These are phyloP conservation scores for Cytospora mali DNA, from an alignment of 2,329 filamentous ascomycete genomes.

Conservation along the genomic window DNA sequence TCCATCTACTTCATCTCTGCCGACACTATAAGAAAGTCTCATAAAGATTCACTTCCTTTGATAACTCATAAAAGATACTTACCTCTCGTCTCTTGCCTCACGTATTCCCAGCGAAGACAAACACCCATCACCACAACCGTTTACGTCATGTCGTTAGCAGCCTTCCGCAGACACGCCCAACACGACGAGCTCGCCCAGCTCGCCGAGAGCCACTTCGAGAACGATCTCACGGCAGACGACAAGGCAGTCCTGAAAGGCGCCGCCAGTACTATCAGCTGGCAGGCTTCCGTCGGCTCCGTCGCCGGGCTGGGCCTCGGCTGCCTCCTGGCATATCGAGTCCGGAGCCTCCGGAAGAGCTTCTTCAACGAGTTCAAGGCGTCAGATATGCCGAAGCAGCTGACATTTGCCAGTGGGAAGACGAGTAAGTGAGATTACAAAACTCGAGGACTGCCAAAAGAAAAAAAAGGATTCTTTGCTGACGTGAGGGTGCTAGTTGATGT, in stretches of 20 bases:
- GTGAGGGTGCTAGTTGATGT: constrained; percentile 50
- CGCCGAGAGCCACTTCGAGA: constrained; percentile 60
- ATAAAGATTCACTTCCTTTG: too few species aligned
- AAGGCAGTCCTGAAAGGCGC: constrained; percentile 60
- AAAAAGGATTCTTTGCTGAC: too few species aligned
- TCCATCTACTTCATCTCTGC: too few species aligned
- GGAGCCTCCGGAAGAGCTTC: constrained; percentile 57
- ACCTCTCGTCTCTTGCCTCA: too few species aligned
- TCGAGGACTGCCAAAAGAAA: too few species aligned
- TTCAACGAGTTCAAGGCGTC: constrained; percentile 63
- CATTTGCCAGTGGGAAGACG: constrained; percentile 62
- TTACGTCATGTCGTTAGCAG: constrained; percentile 34
- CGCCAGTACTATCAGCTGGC: constrained; percentile 55
- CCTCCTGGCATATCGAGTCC: constrained; percentile 58
- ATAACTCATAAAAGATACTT: too few species aligned
- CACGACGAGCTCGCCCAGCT: constrained; percentile 55
- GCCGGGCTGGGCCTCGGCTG: constrained; percentile 62
- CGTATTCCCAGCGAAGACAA: too few species aligned
- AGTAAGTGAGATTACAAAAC: constrained; percentile 42
- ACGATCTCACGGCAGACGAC: constrained; percentile 57
- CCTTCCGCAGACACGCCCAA: constrained; percentile 39
- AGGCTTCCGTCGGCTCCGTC: constrained; percentile 61
- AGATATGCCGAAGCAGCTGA: constrained; percentile 63
- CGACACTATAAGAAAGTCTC: too few species aligned
- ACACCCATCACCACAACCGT: not conserved